Evolutionary conservation across 192 early-diverging fungal genomes (phyloP).

Genomic region (Entomortierella beljakovae): DNA sequence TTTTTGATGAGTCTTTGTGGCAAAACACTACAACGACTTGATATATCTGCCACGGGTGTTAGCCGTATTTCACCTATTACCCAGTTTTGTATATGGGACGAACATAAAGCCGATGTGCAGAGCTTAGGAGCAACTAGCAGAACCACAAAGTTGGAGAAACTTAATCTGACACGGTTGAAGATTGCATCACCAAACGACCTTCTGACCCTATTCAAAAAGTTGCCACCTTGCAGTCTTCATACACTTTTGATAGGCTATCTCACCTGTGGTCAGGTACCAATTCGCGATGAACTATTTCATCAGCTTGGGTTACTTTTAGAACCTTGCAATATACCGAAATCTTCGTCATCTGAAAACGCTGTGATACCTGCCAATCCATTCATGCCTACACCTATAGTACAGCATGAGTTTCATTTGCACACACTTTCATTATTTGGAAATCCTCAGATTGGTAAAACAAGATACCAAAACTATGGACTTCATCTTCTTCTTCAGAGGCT

Average conservation of each 20-base stretch:
- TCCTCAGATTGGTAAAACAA: slow-evolving; percentile 14
- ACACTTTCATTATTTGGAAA: slow-evolving; percentile 44
- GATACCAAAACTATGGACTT: neutral
- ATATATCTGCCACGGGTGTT: slow-evolving; percentile 32
- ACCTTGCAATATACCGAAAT: neutral
- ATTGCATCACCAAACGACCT: slow-evolving; percentile 16
- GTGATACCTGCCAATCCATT: slow-evolving; percentile 3
- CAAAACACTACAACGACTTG: slow-evolving; percentile 14
- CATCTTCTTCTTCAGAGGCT: slow-evolving; percentile 12
- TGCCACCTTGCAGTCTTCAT: slow-evolving; percentile 30
- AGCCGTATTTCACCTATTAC: slow-evolving; percentile 3
- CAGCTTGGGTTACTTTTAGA: slow-evolving; percentile 7
- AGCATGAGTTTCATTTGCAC: slow-evolving; percentile 12
- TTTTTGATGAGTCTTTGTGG: slow-evolving; percentile 31
- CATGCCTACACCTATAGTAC: neutral
- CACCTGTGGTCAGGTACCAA: slow-evolving; percentile 17
- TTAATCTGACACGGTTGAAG: slow-evolving; percentile 40
- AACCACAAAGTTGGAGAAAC: slow-evolving; percentile 26
- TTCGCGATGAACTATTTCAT: slow-evolving; percentile 17
- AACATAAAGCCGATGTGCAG: neutral
- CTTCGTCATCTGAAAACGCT: neutral
- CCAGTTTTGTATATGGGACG: slow-evolving; percentile 26
- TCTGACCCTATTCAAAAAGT: slow-evolving; percentile 4
- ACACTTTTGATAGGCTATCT: slow-evolving; percentile 36
- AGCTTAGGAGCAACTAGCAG: neutral